Evolutionary conservation across 768 basidiomycete genomes (phyloP), one percentile per base, ranked within the genome.

Genomic region (Lanmaoa rubissima): DNA sequence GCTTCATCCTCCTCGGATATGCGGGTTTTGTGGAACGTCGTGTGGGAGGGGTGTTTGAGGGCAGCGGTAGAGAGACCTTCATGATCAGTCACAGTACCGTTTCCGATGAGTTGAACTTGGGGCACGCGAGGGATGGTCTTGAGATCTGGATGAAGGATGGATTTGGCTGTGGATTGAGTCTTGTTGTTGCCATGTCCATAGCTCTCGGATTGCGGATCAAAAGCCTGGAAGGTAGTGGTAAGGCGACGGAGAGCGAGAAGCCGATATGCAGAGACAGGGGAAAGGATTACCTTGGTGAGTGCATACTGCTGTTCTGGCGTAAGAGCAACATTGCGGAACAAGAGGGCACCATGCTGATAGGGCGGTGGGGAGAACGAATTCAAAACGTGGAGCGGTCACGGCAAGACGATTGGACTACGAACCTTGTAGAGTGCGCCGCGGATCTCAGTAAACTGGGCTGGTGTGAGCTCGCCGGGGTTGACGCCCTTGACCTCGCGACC

Each of bases 101-200:
- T 94, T 9, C 93, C 93, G 66, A 95, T 94, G 52, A 95, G 84
- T 69, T 96, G 94, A 1, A 96, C 94, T 67, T 94, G 90, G 1
- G 91, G 90, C 1, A 89, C 85, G 24, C 87, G 81, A 1, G 94
- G 92, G 58, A 96, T 92, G 39, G 90, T 94, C 78, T 93, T 95
- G 64, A 94, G 82, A 69, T 94, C 90, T 0, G 92, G 90, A 67
- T 93, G 91, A 14, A 94, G 83, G 64, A 94, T 88, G 4, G 92
- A 93, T 65, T 87, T 87, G 64, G 79, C 81, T 21, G 85, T 84
- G 43, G 76, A 74, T 53, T 85, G 82, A 0, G 88, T 92, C 78
- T 92, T 91, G 77, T 92, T 91, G 72, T 92, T 92, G 2, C 92
- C 91, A 65, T 94, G 92, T 0, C 93, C 92, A 64, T 94, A 94